Evolutionary conservation across 2,329 filamentous ascomycete genomes (phyloP), one percentile per base, ranked within the genome.

Genomic region (Cadophora gregata): DNA sequence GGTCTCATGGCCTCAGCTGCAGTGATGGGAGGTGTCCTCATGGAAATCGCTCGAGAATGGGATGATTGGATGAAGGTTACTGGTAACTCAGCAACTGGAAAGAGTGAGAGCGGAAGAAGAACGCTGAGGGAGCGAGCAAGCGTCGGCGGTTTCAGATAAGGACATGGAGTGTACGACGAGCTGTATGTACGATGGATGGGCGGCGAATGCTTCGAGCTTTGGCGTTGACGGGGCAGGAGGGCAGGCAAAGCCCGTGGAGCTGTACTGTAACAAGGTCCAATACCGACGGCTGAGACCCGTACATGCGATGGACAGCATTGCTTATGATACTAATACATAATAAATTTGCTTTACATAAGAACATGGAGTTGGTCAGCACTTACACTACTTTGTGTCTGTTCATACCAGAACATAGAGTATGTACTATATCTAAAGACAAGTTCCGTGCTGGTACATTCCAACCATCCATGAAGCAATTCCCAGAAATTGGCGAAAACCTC

Each of bases 11-110:
- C 96, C 0, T 96, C 91, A 72, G 94, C 96, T 0, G 83, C 84
- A 16, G 95, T 98, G 53, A 99, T 99, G 96, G 92, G 93, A 51
- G 89, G 90, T 24, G 91, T 98, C n/a, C 81, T 99, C 42, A 95
- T 93, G 79, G 96, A 99, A 80, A 97, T 99, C 75, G 91, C 92
- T 62, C 89, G 89, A 72, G 96, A 98, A 78, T 98, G 95, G 95
- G 91, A 94, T 71, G 92, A 95, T 74, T 95, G 92, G 92, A 89
- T 87, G 75, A 85, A 86, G 53, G 85, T 86, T 0, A 88, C 86
- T 2, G 85, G 81, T 6, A 71, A 75, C 19, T 64, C 62, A 25
- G 66, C 50, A 29, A 59, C 68, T 38, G 64, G 65, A 19, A 74
- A 71, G 59, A 64, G 48, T 29, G 77, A 80, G 19, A 67, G 59